Percentiles rank a stretch among this genome's conserved stretches.
These are phyloP conservation scores for Penicillium atrosanguineum DNA, from an alignment of 495 filamentous ascomycete species.

Conservation along the genomic window DNA sequence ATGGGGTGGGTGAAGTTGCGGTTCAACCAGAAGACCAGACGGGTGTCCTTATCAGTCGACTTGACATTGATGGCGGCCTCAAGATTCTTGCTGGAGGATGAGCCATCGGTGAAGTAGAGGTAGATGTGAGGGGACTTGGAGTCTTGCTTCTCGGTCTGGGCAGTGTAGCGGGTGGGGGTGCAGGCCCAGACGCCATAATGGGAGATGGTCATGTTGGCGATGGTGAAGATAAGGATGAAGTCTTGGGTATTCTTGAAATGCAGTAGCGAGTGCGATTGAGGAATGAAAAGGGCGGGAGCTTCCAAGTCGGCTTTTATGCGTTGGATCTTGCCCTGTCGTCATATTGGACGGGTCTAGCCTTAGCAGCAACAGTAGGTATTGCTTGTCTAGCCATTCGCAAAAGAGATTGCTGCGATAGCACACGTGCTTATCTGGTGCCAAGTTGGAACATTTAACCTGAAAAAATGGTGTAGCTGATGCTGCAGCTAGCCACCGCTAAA, in stretches of 20 bases:
- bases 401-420: background rate
- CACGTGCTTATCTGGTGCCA: slow-evolving; percentile 10
- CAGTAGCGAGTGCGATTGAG: background rate
- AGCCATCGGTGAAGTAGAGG: slow-evolving; percentile 27
- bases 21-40: slow-evolving; percentile 27
- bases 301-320: background rate
- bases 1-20: slow-evolving; percentile 24
- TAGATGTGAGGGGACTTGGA: slow-evolving; percentile 28
- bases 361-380: background rate
- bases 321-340: background rate
- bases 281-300: background rate
- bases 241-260: background rate
- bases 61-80: slow-evolving; percentile 31
- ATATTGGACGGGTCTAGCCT: background rate
- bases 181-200: slow-evolving; percentile 32
- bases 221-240: background rate
- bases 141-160: slow-evolving; percentile 22
- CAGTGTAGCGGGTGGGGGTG: slow-evolving; percentile 22
- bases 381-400: slow-evolving; percentile 1
- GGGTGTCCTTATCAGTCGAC: slow-evolving; percentile 21
- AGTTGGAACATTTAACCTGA: background rate
- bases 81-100: slow-evolving; percentile 13
- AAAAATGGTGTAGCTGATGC: slow-evolving; percentile 11
- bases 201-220: slow-evolving; percentile 22
- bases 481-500: slow-evolving; percentile 14